A percentile compares a stretch with the other conserved stretches of the same genome.
phyloP scores from a whole-genome alignment of 352 stramenopile species.

The Pilasporangium apinafurcum region DNA sequence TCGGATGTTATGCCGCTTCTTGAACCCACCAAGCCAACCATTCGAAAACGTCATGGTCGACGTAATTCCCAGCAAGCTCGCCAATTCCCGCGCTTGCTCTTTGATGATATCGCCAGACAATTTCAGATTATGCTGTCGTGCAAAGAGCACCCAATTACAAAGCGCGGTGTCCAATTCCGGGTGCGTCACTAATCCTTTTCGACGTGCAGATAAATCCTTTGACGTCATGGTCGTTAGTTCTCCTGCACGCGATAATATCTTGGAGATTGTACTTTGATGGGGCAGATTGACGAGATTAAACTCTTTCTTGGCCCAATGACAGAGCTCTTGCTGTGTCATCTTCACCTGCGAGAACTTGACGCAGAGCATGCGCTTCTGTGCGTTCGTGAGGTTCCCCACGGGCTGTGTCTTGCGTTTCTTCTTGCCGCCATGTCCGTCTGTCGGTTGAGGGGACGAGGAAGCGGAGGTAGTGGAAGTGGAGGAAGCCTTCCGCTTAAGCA shows the following conservation, averaged over 20 bases:
- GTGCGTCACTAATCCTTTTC: constrained; percentile 39
- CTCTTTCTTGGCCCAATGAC: constrained; percentile 51
- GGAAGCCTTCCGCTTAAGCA: too few relatives aligned
- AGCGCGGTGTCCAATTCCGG: constrained; percentile 54
- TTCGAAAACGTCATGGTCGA: constrained; percentile 56
- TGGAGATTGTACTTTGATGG: constrained; percentile 60
- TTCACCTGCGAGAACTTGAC: constrained; percentile 48
- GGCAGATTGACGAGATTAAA: constrained; percentile 47
- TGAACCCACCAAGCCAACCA: constrained; percentile 56
- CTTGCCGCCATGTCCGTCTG: too few relatives aligned
- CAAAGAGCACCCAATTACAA: constrained; percentile 52
- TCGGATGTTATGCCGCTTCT: constrained; percentile 56
- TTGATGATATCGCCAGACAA: constrained; percentile 62
- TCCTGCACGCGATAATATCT: constrained; percentile 36
- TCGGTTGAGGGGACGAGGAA: too few relatives aligned
- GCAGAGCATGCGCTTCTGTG: constrained; percentile 53
- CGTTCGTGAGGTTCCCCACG: constrained; percentile 55
- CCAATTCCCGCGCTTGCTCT: constrained; percentile 35
- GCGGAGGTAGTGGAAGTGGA: too few relatives aligned
- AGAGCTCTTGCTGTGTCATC: constrained; percentile 62
- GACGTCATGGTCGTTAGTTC: constrained; percentile 46
- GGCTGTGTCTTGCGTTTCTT: constrained; percentile 35
- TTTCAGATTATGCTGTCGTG: constrained; percentile 36
- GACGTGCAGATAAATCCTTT: constrained; percentile 25
- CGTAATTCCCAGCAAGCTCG: constrained; percentile 26